Evolutionary conservation across 192 early-diverging fungal genomes (phyloP), one percentile per base, ranked within the genome.

Genomic region (Martensiomyces pterosporus): DNA sequence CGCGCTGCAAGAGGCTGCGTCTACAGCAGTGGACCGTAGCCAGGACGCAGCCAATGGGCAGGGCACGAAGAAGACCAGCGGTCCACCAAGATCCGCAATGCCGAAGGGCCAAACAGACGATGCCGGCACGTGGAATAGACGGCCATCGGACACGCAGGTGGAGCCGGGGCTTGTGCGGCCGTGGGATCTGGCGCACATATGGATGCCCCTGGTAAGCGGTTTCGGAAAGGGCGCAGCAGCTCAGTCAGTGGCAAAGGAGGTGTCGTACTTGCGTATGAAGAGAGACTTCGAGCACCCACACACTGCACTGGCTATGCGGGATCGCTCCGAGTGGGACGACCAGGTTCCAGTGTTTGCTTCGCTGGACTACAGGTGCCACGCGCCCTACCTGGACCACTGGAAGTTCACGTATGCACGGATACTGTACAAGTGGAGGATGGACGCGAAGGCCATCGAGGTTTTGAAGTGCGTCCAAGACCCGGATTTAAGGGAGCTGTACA

Each of bases 391-490:
- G 38, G 71, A 75, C 39, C 64, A 75, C 47, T 67, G 63, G 63
- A 75, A 75, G 48, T 41, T 75, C 8, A 13, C 58, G 16, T 75
- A 75, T 23, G 58, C 64, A 4, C 51, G 52, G n/a, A 61, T 67
- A 4, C 46, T 75, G 55, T 67, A 55, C 49, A 57, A 50, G 29
- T 66, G 71, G 63, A 24, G 42, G 33, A 59, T 75, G 58, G 52
- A 74, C 39, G 49, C 27, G 15, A 61, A 63, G 59, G 71, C 71
- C 19, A 43, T 67, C 36, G 71, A 74, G 39, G 64, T 74, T 16
- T 48, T 74, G 13, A 57, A 57, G 38, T 72, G 60, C 47, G 32
- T 66, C 16, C 58, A 54, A 37, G 64, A 66, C 27, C 44, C 59
- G 0, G 32, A 13, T 10, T 36, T 67, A 21, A 59, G 58, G 43